These are phyloP conservation scores for Phyllostachys edulis DNA, from an alignment of 176 grass and related monocot species.

Conservation along the genomic window DNA sequence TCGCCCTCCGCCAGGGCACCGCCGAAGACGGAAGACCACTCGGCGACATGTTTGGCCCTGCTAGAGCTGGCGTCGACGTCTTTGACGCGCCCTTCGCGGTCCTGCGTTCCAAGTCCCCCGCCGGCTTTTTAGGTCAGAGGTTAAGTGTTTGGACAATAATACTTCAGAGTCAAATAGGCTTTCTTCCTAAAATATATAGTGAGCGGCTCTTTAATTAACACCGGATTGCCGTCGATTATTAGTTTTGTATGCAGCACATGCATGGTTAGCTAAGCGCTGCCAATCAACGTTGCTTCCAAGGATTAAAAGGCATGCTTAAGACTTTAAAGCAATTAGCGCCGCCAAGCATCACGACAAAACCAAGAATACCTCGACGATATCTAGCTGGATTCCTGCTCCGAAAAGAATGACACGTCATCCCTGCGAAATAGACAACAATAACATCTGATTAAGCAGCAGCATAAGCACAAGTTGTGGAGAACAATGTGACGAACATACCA, in stretches of 20 bases:
- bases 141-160: too few relatives aligned
- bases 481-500: constrained; percentile 4
- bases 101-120: too few relatives aligned
- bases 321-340: constrained; percentile 21
- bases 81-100: too few relatives aligned
- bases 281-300: constrained; percentile 32
- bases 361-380: constrained; percentile 3
- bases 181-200: too few relatives aligned
- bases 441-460: not conserved
- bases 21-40: too few relatives aligned
- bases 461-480: not conserved
- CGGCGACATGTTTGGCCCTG: too few relatives aligned
- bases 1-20: too few relatives aligned
- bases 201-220: not conserved
- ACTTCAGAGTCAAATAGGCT: too few relatives aligned
- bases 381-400: constrained; percentile 16
- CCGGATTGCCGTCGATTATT: not conserved
- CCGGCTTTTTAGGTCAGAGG: too few relatives aligned
- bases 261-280: constrained; percentile 38
- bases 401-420: constrained; percentile 27
- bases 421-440: constrained; percentile 8
- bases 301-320: constrained; percentile 29
- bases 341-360: constrained; percentile 26
- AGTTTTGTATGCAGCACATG: constrained; percentile 33
- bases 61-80: too few relatives aligned